Evolutionary conservation across 179 eudicot genomes (phyloP).

Genomic region (Silene coronaria): DNA sequence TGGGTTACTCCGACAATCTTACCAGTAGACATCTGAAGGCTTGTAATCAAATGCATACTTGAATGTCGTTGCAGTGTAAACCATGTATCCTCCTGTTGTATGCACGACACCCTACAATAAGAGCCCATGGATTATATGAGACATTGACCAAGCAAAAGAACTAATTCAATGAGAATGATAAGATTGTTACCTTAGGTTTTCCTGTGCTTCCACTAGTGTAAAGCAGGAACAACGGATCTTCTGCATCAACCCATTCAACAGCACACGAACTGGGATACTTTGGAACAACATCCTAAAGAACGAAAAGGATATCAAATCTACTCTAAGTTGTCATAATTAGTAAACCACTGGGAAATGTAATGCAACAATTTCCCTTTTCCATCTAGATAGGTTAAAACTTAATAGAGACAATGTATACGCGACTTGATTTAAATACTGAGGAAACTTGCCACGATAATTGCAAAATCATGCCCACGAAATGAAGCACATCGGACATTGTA

Average conservation of each 20-base stretch:
- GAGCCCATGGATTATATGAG: not conserved
- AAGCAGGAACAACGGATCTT: constrained; percentile 88
- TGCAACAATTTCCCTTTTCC: not conserved
- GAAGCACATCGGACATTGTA: not conserved
- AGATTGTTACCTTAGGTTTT: constrained; percentile 73
- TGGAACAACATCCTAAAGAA: constrained; percentile 69
- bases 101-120: constrained; percentile 78
- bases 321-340: not conserved
- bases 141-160: not conserved
- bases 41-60: constrained; percentile 97
- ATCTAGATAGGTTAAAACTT: not conserved
- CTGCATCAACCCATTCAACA: constrained; percentile 96
- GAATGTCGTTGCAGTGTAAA: constrained; percentile 93
- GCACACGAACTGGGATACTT: constrained; percentile 68
- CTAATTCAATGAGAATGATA: not conserved
- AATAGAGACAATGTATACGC: not conserved
- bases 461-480: not conserved
- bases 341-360: not conserved
- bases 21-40: constrained; percentile 90
- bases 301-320: not conserved
- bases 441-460: not conserved
- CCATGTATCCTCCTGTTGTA: constrained; percentile 98
- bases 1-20: constrained; percentile 11
- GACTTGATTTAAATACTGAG: not conserved
- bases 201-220: constrained; percentile 99